A percentile compares a stretch with the other conserved stretches of the same genome.
Conservation (phyloP, 2,329 filamentous ascomycete species). For the Xylariaceae sp. region DNA sequence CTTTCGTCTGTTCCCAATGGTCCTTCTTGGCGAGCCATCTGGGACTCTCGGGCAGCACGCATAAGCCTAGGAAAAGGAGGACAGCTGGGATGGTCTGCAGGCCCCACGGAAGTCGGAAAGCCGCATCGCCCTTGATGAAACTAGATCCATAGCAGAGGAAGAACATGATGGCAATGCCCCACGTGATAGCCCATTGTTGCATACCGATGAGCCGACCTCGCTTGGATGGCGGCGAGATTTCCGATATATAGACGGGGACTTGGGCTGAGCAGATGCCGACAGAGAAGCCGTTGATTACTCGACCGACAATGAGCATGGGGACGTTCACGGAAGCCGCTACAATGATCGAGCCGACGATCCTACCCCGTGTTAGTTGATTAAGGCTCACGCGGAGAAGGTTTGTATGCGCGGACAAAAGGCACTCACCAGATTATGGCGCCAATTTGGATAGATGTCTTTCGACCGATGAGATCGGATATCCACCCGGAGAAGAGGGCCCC, state of each 20-base stretch:
- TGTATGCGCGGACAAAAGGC: not conserved
- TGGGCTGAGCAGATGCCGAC: constrained; percentile 70
- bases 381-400: not conserved
- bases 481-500: constrained; percentile 56
- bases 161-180: constrained; percentile 45
- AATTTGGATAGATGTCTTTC: constrained; percentile 45
- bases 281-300: constrained; percentile 64
- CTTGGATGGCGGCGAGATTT: constrained; percentile 48
- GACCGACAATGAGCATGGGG: constrained; percentile 59
- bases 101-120: constrained; percentile 48
- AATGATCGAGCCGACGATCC: constrained; percentile 45
- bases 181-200: constrained; percentile 43
- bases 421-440: constrained; percentile 47
- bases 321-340: constrained; percentile 42
- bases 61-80: constrained; percentile 38
- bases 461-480: constrained; percentile 49
- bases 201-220: constrained; percentile 40
- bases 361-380: constrained; percentile 22
- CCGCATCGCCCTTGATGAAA: constrained; percentile 38
- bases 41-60: constrained; percentile 44
- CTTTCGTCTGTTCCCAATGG: constrained; percentile 40
- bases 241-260: constrained; percentile 65
- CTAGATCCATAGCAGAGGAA: constrained; percentile 44
- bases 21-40: constrained; percentile 47
- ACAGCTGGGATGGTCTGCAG: constrained; percentile 42